Percentiles rank a stretch among this genome's conserved stretches.
Evolutionary conservation across 1,139 yeast genomes (phyloP).

Genomic region (Nakaseomyces bracarensis): DNA sequence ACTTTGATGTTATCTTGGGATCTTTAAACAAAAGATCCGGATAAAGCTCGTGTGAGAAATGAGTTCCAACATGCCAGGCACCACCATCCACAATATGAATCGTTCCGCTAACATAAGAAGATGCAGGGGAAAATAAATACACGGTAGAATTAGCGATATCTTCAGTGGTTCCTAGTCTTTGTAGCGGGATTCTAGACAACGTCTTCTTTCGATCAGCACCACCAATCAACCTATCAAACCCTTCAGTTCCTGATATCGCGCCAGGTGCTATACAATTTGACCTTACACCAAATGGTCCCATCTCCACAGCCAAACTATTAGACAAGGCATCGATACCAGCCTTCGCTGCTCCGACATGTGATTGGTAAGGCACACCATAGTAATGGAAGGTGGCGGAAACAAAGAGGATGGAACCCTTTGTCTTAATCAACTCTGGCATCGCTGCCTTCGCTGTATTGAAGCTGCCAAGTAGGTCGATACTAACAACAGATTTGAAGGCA

Average conservation of each 20-base stretch:
- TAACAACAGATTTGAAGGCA: slow-evolving; percentile 79
- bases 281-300: slow-evolving; percentile 80
- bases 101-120: slow-evolving; percentile 69
- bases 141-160: slow-evolving; percentile 91
- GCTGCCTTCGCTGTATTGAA: slow-evolving; percentile 81
- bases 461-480: slow-evolving; percentile 78
- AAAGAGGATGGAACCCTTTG: slow-evolving; percentile 66
- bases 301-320: slow-evolving; percentile 73
- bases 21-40: slow-evolving; percentile 34
- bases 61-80: slow-evolving; percentile 69
- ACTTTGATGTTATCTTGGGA: slow-evolving; percentile 2
- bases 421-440: slow-evolving; percentile 51
- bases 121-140: slow-evolving; percentile 75
- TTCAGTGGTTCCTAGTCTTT: slow-evolving; percentile 60
- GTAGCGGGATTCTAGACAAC: slow-evolving; percentile 55
- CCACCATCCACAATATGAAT: slow-evolving; percentile 84
- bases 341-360: slow-evolving; percentile 87
- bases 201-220: slow-evolving; percentile 37
- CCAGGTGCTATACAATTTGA: slow-evolving; percentile 86
- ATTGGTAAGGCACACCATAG: slow-evolving; percentile 77
- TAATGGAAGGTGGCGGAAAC: slow-evolving; percentile 84
- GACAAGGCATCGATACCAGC: slow-evolving; percentile 88
- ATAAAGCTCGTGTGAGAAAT: slow-evolving; percentile 33
- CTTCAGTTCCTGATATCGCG: slow-evolving; percentile 74
- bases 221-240: slow-evolving; percentile 50